Percentiles rank a stretch among this genome's conserved stretches.
Evolutionary conservation across 164 flowering plant genomes (phyloP).

Genomic region (Chimonanthus salicifolius): DNA sequence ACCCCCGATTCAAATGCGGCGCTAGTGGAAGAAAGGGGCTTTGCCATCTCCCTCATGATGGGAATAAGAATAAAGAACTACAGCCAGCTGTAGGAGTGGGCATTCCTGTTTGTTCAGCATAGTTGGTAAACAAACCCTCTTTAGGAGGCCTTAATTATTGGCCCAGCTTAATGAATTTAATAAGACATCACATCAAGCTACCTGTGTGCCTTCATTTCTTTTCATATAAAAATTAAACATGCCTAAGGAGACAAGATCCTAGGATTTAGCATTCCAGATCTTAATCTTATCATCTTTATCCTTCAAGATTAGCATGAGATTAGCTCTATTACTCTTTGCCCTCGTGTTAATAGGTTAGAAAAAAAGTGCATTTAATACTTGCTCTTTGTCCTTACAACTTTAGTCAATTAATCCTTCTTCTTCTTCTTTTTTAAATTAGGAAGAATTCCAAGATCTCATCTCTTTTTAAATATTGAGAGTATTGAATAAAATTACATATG

Average conservation of each 20-base stretch:
- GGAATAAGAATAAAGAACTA: neutral
- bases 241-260: neutral
- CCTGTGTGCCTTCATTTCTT: no score
- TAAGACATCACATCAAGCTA: neutral
- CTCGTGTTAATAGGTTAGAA: neutral
- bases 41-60: neutral
- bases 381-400: no score
- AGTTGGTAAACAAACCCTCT: neutral
- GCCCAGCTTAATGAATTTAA: neutral
- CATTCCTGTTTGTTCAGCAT: neutral
- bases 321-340: neutral
- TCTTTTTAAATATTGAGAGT: no score
- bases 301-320: neutral
- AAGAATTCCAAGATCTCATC: no score
- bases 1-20: neutral
- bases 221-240: no score
- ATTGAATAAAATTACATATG: no score
- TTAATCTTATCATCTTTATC: neutral
- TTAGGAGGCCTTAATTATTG: neutral
- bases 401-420: no score
- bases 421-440: no score
- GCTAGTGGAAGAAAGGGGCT: neutral
- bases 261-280: neutral
- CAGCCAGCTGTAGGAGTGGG: neutral
- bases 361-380: neutral